These are phyloP conservation scores for Eutrema yunnanense DNA, from an alignment of 345 rosid species.

Conservation along the genomic window DNA sequence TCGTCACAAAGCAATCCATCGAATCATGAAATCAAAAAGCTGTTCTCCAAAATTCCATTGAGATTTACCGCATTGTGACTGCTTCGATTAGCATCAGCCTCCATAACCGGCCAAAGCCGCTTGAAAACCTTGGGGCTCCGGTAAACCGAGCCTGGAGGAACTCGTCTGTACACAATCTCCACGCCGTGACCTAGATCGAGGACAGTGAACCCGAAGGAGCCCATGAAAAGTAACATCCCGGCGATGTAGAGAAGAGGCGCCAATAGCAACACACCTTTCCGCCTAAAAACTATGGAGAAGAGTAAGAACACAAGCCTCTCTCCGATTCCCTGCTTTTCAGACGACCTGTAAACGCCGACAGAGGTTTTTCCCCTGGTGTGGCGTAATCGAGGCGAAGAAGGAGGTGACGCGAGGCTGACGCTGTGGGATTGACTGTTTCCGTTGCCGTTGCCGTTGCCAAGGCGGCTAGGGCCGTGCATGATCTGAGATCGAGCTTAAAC, in stretches of 20 bases:
- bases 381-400: slow-evolving; percentile 80
- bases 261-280: slow-evolving; percentile 68
- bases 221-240: slow-evolving; percentile 87
- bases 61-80: slow-evolving; percentile 51
- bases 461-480: slow-evolving; percentile 89
- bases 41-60: not conserved
- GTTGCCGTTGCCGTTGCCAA: slow-evolving; percentile 54
- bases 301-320: slow-evolving; percentile 52
- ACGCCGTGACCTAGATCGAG: slow-evolving; percentile 54
- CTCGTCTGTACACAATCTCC: slow-evolving; percentile 43
- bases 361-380: slow-evolving; percentile 40
- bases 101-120: slow-evolving; percentile 84
- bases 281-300: slow-evolving; percentile 58
- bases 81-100: slow-evolving; percentile 52
- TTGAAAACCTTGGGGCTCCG: slow-evolving; percentile 83
- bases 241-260: slow-evolving; percentile 84
- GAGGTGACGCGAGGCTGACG: slow-evolving; percentile 45
- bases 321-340: slow-evolving; percentile 41
- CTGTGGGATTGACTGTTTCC: slow-evolving; percentile 33
- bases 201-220: slow-evolving; percentile 71
- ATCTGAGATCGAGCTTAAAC: not conserved
- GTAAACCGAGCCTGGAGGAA: slow-evolving; percentile 71
- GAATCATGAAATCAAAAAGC: not conserved
- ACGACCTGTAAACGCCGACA: slow-evolving; percentile 23
- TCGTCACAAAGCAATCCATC: not conserved